A percentile compares a stretch with the other conserved stretches of the same genome.
phyloP scores from a whole-genome alignment of 345 rosid genomes.

The Salix udensis region DNA sequence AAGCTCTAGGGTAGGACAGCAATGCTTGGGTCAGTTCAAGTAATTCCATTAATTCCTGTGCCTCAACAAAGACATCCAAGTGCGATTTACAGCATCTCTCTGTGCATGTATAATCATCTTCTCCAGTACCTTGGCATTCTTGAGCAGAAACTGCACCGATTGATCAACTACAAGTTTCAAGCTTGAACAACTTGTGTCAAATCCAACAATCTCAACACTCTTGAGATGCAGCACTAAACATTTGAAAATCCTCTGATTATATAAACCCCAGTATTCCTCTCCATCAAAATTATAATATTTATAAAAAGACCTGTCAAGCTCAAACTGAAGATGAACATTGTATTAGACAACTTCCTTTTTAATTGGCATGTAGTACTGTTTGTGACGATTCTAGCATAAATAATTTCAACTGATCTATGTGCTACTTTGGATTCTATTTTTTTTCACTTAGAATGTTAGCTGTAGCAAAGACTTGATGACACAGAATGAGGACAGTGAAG shows the following conservation, averaged over 20 bases:
- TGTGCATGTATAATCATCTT: not conserved
- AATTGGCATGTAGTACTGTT: no score
- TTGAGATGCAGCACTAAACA: not conserved
- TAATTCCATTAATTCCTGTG: not conserved
- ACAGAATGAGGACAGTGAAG: no score
- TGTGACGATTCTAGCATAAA: no score
- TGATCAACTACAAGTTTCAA: not conserved
- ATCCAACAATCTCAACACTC: not conserved
- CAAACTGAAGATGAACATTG: not conserved
- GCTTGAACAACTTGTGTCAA: not conserved
- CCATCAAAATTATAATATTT: not conserved
- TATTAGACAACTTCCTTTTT: no score
- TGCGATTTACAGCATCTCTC: not conserved
- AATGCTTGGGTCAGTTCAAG: not conserved
- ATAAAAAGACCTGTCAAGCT: not conserved
- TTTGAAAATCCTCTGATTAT: not conserved
- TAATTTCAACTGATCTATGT: no score
- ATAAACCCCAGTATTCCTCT: not conserved
- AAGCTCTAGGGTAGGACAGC: not conserved
- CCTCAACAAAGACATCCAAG: not conserved
- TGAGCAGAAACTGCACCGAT: constrained; percentile 8
- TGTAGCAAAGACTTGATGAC: no score
- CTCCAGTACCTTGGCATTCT: constrained; percentile 10
- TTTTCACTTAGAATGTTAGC: no score
- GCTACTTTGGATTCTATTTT: no score